phyloP scores from a whole-genome alignment of 2,329 filamentous ascomycete genomes.

The Scedosporium dehoogii region DNA sequence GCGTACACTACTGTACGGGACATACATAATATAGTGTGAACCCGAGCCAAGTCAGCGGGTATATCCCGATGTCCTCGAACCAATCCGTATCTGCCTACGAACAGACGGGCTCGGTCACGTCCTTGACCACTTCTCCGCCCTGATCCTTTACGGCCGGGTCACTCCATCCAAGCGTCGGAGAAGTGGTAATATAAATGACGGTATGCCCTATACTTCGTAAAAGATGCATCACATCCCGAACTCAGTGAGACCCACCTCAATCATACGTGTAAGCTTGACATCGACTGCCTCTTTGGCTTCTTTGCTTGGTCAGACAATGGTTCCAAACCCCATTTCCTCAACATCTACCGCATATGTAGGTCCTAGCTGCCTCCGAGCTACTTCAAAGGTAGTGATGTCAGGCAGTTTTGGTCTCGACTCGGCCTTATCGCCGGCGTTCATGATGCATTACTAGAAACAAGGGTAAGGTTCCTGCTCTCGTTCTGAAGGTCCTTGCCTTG shows the following conservation, averaged over 20 bases:
- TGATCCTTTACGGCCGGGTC: neutral
- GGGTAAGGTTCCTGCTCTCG: too few relatives aligned
- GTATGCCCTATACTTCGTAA: neutral
- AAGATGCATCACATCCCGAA: neutral
- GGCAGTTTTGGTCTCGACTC: too few relatives aligned
- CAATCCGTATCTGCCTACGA: neutral
- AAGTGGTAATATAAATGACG: neutral
- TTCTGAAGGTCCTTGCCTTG: too few relatives aligned
- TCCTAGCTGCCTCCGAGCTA: too few relatives aligned
- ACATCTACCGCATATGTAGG: too few relatives aligned
- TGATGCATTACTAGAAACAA: too few relatives aligned
- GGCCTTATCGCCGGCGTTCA: too few relatives aligned
- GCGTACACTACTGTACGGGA: neutral
- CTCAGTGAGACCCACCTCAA: neutral
- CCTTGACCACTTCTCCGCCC: neutral
- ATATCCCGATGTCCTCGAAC: neutral
- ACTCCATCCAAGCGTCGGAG: neutral
- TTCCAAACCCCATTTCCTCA: too few relatives aligned
- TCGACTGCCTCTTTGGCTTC: neutral
- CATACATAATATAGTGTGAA: neutral
- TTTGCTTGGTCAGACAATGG: neutral
- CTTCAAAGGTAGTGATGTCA: too few relatives aligned
- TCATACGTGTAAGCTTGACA: neutral
- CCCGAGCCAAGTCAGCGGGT: slow-evolving; percentile 1
- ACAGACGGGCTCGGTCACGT: neutral